Evolutionary conservation across 495 filamentous ascomycete genomes (phyloP).

Genomic region (Thozetella sp.): DNA sequence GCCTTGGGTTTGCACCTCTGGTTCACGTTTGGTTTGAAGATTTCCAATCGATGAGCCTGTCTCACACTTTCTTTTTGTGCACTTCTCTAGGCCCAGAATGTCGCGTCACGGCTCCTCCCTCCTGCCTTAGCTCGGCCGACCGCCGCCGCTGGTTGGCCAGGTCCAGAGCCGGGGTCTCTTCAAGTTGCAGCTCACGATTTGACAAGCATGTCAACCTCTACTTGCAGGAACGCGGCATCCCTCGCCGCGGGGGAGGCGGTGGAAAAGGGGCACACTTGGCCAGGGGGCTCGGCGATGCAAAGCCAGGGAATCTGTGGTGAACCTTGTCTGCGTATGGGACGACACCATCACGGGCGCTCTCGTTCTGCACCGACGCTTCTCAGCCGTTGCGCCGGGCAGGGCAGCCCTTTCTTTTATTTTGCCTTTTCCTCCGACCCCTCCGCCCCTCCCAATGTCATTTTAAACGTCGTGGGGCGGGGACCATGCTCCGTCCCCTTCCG

Average conservation of each 20-base stretch:
- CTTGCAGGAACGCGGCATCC: not conserved
- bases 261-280: too few relatives aligned
- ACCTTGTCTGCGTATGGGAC: too few relatives aligned
- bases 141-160: not conserved
- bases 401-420: too few relatives aligned
- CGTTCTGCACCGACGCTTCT: too few relatives aligned
- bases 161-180: not conserved
- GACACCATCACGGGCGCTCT: too few relatives aligned
- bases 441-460: too few relatives aligned
- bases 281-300: too few relatives aligned
- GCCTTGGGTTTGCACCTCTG: not conserved
- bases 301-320: too few relatives aligned
- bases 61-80: not conserved
- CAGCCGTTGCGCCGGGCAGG: too few relatives aligned
- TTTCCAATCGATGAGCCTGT: not conserved
- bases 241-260: too few relatives aligned
- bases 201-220: not conserved
- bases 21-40: not conserved
- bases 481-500: too few relatives aligned
- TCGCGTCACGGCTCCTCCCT: not conserved
- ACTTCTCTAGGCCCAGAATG: not conserved
- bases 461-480: not conserved
- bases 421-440: too few relatives aligned
- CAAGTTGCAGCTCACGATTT: not conserved
- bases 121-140: not conserved